phyloP scores from a whole-genome alignment of 768 basidiomycete genomes.

The Xerocomellus intermedius region DNA sequence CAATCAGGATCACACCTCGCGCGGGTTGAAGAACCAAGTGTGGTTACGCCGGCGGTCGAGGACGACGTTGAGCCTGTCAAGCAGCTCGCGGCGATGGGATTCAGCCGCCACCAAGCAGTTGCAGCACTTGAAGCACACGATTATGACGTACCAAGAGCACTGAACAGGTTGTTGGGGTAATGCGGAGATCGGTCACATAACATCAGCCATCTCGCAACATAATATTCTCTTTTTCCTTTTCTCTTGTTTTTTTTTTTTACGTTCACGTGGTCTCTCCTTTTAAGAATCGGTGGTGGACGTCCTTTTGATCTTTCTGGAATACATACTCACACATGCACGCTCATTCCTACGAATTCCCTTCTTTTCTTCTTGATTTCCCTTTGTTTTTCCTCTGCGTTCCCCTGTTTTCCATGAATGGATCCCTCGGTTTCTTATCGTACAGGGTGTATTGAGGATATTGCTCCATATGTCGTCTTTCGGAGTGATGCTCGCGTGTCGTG shows the following conservation, averaged over 20 bases:
- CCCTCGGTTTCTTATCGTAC: conserved; percentile 4
- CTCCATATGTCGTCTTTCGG: conserved; percentile 1
- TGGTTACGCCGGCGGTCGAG: conserved; percentile 51
- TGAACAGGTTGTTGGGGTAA: conserved; percentile 67
- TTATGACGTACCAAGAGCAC: conserved; percentile 77
- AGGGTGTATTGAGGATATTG: not conserved
- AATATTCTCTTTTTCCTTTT: conserved; percentile 8
- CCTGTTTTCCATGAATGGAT: conserved; percentile 16
- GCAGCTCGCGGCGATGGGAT: conserved; percentile 87
- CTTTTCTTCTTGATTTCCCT: not conserved
- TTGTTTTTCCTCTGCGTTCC: not conserved
- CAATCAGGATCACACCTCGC: conserved; percentile 36
- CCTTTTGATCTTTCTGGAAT: conserved; percentile 24
- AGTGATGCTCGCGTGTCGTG: conserved; percentile 4
- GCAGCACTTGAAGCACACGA: conserved; percentile 79
- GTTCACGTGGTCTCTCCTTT: conserved; percentile 18
- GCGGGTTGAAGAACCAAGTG: conserved; percentile 44
- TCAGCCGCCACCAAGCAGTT: conserved; percentile 78
- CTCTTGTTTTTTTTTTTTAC: not conserved
- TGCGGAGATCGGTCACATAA: conserved; percentile 15
- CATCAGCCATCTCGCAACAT: conserved; percentile 22
- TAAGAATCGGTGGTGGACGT: conserved; percentile 13
- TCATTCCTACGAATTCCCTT: conserved; percentile 24
- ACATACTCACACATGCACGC: conserved; percentile 28
- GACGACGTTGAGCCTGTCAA: conserved; percentile 78